These are phyloP conservation scores for Pestalotiopsis sp. DNA, from an alignment of 2,329 filamentous ascomycete species.

Conservation along the genomic window DNA sequence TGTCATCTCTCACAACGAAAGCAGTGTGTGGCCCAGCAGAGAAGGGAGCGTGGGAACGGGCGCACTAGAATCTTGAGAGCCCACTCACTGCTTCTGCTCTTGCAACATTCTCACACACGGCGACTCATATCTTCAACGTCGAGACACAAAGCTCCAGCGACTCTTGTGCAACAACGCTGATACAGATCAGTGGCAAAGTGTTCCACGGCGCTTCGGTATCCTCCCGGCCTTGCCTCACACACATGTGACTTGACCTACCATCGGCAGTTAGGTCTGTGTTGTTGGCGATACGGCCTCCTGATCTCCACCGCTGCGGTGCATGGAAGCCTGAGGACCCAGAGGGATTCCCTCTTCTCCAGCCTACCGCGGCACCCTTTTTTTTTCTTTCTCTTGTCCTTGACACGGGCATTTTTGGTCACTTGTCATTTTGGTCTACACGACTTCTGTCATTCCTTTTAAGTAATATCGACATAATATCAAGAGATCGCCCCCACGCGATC, in stretches of 20 bases:
- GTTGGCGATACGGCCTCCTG: conserved; percentile 2
- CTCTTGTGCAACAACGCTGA: conserved; percentile 19
- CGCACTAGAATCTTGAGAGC: neutral
- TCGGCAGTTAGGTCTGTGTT: conserved; percentile 16
- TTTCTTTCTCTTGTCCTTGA: neutral
- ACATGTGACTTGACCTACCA: conserved; percentile 19
- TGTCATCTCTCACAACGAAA: neutral
- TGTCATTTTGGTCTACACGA: conserved; percentile 1
- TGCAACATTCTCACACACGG: conserved; percentile 13
- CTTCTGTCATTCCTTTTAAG: neutral
- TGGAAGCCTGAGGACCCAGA: neutral
- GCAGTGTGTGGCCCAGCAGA: neutral
- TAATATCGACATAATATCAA: neutral
- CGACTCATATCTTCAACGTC: conserved; percentile 20
- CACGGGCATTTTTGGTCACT: neutral
- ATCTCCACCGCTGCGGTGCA: neutral
- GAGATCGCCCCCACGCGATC: neutral
- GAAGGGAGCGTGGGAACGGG: neutral
- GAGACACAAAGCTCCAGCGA: conserved; percentile 27
- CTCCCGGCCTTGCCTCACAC: conserved; percentile 21
- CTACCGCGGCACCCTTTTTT: neutral
- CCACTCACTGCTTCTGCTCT: neutral
- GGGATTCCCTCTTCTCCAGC: neutral
- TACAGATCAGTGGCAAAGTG: conserved; percentile 22
- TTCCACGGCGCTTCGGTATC: conserved; percentile 21